These are phyloP conservation scores for Acanthamoeba culbertsoni DNA, from an alignment of 208 protist species.

Conservation along the genomic window DNA sequence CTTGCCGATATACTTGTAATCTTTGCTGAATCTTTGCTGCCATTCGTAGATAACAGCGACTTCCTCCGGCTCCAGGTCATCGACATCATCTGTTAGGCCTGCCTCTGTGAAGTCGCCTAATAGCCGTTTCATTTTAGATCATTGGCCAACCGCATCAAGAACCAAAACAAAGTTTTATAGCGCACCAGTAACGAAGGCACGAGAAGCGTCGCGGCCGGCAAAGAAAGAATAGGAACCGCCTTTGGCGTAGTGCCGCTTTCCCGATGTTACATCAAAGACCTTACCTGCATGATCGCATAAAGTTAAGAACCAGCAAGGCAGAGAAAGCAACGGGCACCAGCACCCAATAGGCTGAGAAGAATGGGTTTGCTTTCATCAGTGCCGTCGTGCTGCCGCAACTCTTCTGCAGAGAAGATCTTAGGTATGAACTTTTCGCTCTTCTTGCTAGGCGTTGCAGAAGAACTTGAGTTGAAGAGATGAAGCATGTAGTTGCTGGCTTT, in stretches of 20 bases:
- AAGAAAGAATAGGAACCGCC: conserved; percentile 48
- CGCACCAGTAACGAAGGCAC: conserved; percentile 5
- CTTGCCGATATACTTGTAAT: conserved; percentile 37
- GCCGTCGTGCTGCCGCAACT: conserved; percentile 33
- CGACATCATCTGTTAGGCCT: not conserved
- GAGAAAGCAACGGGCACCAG: not conserved
- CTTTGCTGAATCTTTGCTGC: not conserved
- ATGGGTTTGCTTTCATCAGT: conserved; percentile 18
- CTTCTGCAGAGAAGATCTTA: conserved; percentile 18
- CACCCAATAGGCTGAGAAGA: not conserved
- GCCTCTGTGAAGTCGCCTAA: conserved; percentile 1
- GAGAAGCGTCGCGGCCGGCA: conserved; percentile 14
- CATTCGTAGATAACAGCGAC: conserved; percentile 2
- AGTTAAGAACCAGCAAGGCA: not conserved
- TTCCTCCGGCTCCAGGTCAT: conserved; percentile 12
- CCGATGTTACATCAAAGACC: conserved; percentile 27
- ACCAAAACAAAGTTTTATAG: not conserved
- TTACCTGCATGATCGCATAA: not conserved
- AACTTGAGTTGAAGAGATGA: not conserved
- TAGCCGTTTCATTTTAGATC: not conserved
- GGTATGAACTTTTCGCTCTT: not conserved
- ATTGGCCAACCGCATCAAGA: not conserved
- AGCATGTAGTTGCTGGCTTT: not conserved
- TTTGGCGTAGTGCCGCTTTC: conserved; percentile 30
- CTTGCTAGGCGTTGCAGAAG: not conserved